Evolutionary conservation across 768 basidiomycete genomes (phyloP).

Genomic region (Tulasnella sp.): DNA sequence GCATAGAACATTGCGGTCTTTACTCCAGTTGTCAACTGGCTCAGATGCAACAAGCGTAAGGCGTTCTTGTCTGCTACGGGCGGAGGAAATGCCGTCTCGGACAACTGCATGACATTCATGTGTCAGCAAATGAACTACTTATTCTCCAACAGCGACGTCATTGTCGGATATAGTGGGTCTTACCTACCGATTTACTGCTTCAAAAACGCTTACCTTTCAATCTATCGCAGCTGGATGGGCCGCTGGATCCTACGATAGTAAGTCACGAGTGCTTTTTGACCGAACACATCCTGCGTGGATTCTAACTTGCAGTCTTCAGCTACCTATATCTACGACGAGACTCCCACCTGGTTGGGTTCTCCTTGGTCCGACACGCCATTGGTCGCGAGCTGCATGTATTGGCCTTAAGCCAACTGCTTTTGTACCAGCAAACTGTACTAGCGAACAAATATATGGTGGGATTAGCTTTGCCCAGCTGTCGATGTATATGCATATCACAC

Average conservation of each 20-base stretch:
- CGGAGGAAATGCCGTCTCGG: neutral
- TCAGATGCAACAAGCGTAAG: constrained; percentile 11
- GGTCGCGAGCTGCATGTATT: too few species aligned
- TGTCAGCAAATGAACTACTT: constrained; percentile 12
- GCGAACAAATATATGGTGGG: too few species aligned
- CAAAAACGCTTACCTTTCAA: neutral
- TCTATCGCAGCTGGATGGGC: constrained; percentile 3
- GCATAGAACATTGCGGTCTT: neutral
- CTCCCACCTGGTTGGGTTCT: too few species aligned
- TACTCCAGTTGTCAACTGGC: constrained; percentile 11
- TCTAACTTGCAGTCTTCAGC: too few species aligned
- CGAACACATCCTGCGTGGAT: too few species aligned
- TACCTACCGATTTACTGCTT: neutral
- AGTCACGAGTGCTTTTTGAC: too few species aligned
- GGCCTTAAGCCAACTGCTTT: too few species aligned
- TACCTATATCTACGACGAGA: too few species aligned
- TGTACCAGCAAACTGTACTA: too few species aligned
- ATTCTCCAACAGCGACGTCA: constrained; percentile 17
- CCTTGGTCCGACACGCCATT: too few species aligned
- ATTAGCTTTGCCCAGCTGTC: too few species aligned
- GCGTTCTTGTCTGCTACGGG: constrained; percentile 21
- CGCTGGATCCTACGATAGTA: constrained; percentile 17
- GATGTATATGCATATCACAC: constrained; percentile 2
- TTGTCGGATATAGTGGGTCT: constrained; percentile 12
- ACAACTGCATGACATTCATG: constrained; percentile 16